phyloP scores from a whole-genome alignment of 768 basidiomycete genomes.

The Amanita muscaria region DNA sequence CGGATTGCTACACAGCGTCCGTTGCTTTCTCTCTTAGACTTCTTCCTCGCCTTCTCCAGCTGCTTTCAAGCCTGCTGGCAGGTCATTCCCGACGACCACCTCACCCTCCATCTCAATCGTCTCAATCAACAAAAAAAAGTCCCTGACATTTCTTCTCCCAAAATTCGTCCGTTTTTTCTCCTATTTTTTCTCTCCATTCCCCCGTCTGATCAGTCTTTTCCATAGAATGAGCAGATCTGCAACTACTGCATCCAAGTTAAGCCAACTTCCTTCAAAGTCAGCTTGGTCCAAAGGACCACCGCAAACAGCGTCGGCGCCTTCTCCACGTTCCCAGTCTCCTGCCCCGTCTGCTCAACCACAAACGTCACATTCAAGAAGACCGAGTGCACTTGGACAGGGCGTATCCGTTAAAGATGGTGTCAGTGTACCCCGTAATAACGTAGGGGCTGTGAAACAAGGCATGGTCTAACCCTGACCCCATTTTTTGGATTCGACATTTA shows the following conservation, averaged over 20 bases:
- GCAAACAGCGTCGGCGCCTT: constrained; percentile 45
- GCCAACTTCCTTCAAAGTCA: constrained; percentile 71
- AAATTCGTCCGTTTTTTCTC: constrained; percentile 32
- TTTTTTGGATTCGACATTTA: constrained; percentile 10
- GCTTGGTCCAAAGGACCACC: constrained; percentile 92
- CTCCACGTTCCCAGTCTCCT: constrained; percentile 74
- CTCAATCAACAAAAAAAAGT: constrained; percentile 39
- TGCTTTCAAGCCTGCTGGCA: constrained; percentile 82
- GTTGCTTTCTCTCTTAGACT: constrained; percentile 34
- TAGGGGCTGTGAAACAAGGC: constrained; percentile 64
- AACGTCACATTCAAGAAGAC: constrained; percentile 66
- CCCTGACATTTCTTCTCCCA: constrained; percentile 21
- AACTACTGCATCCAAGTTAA: constrained; percentile 60
- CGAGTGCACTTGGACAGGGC: constrained; percentile 64
- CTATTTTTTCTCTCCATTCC: constrained; percentile 13
- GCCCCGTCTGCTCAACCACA: constrained; percentile 45
- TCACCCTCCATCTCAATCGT: constrained; percentile 52
- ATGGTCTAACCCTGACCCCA: constrained; percentile 18
- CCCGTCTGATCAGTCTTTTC: background rate
- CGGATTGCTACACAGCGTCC: constrained; percentile 41
- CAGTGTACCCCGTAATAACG: constrained; percentile 57
- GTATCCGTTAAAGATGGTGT: constrained; percentile 76
- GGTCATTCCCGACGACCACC: constrained; percentile 81
- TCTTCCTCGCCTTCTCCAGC: constrained; percentile 35
- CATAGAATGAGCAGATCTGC: constrained; percentile 91